These are phyloP conservation scores for Emmonsia crescens DNA, from an alignment of 2,329 filamentous ascomycete species.

Conservation along the genomic window DNA sequence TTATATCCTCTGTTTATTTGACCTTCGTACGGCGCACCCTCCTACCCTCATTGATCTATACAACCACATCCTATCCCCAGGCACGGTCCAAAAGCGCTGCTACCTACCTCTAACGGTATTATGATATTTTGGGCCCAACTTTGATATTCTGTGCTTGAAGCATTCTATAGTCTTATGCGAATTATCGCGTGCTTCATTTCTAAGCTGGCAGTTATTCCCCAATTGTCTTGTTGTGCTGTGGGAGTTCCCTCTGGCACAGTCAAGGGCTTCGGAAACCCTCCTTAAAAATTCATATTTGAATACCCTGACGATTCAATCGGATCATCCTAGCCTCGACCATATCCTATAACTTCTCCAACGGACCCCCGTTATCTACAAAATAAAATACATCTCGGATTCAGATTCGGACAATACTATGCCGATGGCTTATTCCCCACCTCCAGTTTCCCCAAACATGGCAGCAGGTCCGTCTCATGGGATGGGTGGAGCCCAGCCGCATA, in stretches of 20 bases:
- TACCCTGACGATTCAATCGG: not conserved
- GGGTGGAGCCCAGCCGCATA: not conserved
- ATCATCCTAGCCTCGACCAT: not conserved
- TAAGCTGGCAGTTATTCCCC: not conserved
- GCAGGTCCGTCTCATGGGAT: conserved; percentile 5
- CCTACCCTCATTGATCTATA: not conserved
- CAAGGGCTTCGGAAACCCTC: not conserved
- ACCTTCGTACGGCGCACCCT: not conserved
- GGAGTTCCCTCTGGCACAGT: not conserved
- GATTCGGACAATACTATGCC: not conserved
- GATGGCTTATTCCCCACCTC: conserved; percentile 10
- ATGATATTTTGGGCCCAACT: no score
- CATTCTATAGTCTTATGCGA: not conserved
- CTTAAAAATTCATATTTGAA: not conserved
- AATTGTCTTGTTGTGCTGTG: not conserved
- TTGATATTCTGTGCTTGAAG: not conserved
- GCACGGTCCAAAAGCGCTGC: not conserved
- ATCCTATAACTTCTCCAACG: not conserved
- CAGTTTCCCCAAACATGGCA: conserved; percentile 6
- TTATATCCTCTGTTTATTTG: not conserved
- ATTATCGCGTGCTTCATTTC: not conserved
- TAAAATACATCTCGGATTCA: not conserved
- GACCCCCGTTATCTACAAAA: not conserved
- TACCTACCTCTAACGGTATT: not conserved
- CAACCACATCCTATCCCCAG: not conserved